Percentiles rank a stretch among this genome's conserved stretches.
Conservation (phyloP, 345 rosid species). For the Gossypium herbaceum region DNA sequence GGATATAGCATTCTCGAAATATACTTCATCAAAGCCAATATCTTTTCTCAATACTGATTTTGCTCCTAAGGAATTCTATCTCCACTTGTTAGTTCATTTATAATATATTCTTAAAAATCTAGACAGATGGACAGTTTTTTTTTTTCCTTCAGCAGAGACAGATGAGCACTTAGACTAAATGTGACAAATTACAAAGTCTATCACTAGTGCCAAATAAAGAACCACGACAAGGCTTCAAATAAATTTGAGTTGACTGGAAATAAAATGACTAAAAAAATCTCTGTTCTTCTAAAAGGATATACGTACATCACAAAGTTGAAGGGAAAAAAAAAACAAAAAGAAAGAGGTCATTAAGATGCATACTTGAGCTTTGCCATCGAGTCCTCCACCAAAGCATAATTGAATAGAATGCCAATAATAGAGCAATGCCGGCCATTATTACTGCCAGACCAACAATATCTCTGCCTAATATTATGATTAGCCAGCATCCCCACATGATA, state of each 20-base stretch:
- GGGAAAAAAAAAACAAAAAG: neutral
- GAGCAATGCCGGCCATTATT: conserved; percentile 97
- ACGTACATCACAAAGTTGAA: conserved; percentile 4
- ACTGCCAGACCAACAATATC: conserved; percentile 91
- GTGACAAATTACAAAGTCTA: neutral
- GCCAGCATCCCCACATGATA: conserved; percentile 86
- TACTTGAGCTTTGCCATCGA: conserved; percentile 99
- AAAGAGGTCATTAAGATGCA: conserved; percentile 19
- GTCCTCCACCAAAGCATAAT: conserved; percentile 99
- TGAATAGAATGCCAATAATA: conserved; percentile 89
- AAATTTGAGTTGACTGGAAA: neutral
- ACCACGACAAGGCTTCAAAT: neutral
- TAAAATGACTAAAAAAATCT: neutral
- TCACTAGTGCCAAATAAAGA: neutral
- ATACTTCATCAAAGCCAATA: neutral
- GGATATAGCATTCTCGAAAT: neutral
- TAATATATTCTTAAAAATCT: neutral
- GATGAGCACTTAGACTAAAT: neutral
- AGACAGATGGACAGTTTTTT: neutral
- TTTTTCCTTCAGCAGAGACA: neutral
- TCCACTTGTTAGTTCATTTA: neutral
- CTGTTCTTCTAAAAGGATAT: neutral
- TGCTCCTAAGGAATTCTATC: neutral
- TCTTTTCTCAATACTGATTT: neutral
- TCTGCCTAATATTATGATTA: conserved; percentile 68